Evolutionary conservation across 805 yeast species (phyloP), one percentile per base, ranked within the genome.

Genomic region (Wickerhamomyces bovis): DNA sequence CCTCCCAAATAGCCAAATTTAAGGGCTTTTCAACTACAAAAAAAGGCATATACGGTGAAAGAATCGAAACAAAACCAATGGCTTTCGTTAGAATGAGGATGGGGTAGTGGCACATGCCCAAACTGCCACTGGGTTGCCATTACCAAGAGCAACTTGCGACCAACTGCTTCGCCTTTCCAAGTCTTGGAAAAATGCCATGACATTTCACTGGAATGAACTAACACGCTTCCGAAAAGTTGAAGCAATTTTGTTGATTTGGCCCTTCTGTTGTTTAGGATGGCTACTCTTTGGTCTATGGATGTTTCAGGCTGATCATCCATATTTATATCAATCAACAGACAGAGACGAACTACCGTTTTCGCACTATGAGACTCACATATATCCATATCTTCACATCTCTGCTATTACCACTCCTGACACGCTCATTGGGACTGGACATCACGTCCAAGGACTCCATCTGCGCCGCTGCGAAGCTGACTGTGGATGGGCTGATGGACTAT

Each of bases 401-500:
- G n/a, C n/a, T 21, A 5, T 10, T 38, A 13, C 25, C 41, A 12
- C 23, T 22, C 6, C 41, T 43, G 28, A 19, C 41, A n/a, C 28
- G n/a, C 19, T 53, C 55, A 9, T 57, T 43, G 3, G 44, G 39
- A 2, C 56, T 79, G 10, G 80, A 75, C 49, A 52, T 67, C 11
- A 51, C 63, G 5, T 48, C 52, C 4, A 61, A 60, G n/a, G 68
- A 66, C 8, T 81, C 84, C n/a, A 72, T 85, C 39, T 72, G 81
- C 54, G 61, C 68, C 26, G 87, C 81, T 4, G 73, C 85, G 0
- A 68, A 78, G 0, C 61, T 82, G 31, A 66, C 83, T 11, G 74
- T 78, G 13, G 64, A 70, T n/a, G 92, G 92, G 53, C 64, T 83
- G 53, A 64, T 85, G 64, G 85, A 83, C 65, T 85, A 85, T 63